Base-by-base conservation (phyloP, 352 stramenopile genomes). In the Thalassiosira livingstoniorum region DNA sequence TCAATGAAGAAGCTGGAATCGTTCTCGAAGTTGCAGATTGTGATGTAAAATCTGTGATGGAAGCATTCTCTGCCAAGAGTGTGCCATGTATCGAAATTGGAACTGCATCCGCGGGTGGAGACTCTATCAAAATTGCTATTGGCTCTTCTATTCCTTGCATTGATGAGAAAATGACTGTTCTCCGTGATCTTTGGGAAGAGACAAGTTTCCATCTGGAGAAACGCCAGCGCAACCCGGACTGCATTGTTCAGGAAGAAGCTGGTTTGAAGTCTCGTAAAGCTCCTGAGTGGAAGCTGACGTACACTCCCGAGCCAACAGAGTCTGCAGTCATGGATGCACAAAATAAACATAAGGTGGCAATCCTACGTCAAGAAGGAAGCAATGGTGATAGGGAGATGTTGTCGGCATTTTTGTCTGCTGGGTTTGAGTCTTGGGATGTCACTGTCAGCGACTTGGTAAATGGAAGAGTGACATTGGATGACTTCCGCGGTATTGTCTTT, bases 301-400 rank as follows among this genome's bases (percentile, higher is more conserved):
- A 95, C 77, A 90, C 88, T 43, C 95, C 96, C 1, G 82, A 89
- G 47, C 69, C 88, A 34, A 99, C 97, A 29, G 94, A 94, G 3
- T 91, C 93, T 73, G 73, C 71, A 23, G 83, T 94, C 47, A 94
- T 95, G 80, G 92, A 95, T 10, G 90, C 95, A 76, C 86, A 93
- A 25, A 83, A 45, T 1, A 95, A 98, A 83, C 97, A 98, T 83
- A 97, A 97, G 69, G 97, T 99, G 37, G 97, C 96, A 35, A 93
- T 99, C 25, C 87, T 99, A 54, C 95, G 98, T 55, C 97, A 99
- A 90, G 98, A 99, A 94, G 98, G 98, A 66, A 98, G 95, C 82
- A 99, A 99, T 89, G 97, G 98, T 47, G 98, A 99, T 89, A 92
- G 97, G 25, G 98, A 99, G 86, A 99, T 99, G 98, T 90, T 97